Base-by-base conservation (phyloP, 441 rosid species). In the Syzygium syzygioides region DNA sequence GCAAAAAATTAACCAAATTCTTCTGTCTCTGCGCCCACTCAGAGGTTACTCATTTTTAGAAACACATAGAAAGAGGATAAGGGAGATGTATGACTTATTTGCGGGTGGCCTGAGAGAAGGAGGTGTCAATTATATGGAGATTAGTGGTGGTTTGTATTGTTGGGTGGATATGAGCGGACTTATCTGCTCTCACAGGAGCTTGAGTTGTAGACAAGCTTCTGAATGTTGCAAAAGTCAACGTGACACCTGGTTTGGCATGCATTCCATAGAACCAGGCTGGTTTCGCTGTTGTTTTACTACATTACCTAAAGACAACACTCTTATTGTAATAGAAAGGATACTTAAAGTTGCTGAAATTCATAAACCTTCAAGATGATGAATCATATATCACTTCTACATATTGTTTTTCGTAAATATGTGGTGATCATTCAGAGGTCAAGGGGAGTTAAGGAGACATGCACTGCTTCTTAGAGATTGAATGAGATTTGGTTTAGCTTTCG, bases 111-210 rank as follows among this genome's bases (percentile, higher is more conserved):
- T 95, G 90, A 88, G 92, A 88, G 90, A 90, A 85, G 84, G 94
- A 86, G 94, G 94, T 86, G 92, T 95, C 34, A 92, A 91, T 37
- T 94, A 94, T 87, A 88, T 92, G 34, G 92, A 94, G 83, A 94
- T 95, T 90, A 88, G 88, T 89, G 96, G 93, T 9, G 96, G 97
- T 87, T 87, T 94, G 50, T 96, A 92, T 86, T 95, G 96, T 91
- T 96, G 97, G 98, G 98, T 93, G 86, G 90, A 96, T 90, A 94
- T 96, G 98, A 94, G 98, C 87, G 90, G 90, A 79, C 94, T 96
- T 48, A 91, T 95, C 79, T 89, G 95, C n/a, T 91, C 97, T 9
- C 95, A 93, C 91, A 90, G 64, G 98, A 97, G 86, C 95, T 95
- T 90, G 97, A 96, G 88, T 90, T 97, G 48, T 95, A 93, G 95